Evolutionary conservation across 23 red algal species (phyloP), one percentile per base, ranked within the genome.

Genomic region (Gracilaria gracilis): DNA sequence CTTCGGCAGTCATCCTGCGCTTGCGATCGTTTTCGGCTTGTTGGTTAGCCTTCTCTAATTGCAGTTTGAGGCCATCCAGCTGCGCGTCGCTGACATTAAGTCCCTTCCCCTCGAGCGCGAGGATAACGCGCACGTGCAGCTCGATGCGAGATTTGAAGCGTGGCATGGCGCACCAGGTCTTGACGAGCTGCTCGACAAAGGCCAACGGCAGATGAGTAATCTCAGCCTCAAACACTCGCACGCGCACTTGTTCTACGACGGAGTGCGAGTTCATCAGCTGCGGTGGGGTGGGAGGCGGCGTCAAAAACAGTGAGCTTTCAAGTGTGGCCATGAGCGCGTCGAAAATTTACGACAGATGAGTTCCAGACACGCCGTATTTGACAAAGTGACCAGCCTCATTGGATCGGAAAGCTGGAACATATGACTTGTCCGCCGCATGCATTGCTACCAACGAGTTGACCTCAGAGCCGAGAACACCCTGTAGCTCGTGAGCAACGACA

Each of bases 141-240:
- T 89, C 86, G 39, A 89, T 64, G 4, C 86, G 69, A 0, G 55
- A 64, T n/a, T 79, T 61, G 17, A 74, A 79, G 13, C 75, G 42
- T 34, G 42, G 42, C 69, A 89, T 61, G 9, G 62, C 40, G 0
- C 42, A 32, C 23, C 86, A 32, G 33, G 24, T 71, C 42, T 51
- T 67, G 21, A 89, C 55, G 17, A 89, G 33, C 86, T 61, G 80
- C 57, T 89, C 86, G 19, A 32, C 55, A 58, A 89, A 29, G 17
- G 36, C 21, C 35, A 89, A 31, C 34, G 86, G 86, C 6, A 89
- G 86, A 80, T 67, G n/a, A n/a, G n/a, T n/a, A n/a, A n/a, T n/a
- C n/a, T n/a, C n/a, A n/a, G n/a, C n/a, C n/a, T n/a, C n/a, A 67
- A 67, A 89, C 35, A 89, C 86, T 25, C 86, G 86, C 23, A 89